Conservation (phyloP, 2,329 filamentous ascomycete species). For the Fusarium anthophilum region DNA sequence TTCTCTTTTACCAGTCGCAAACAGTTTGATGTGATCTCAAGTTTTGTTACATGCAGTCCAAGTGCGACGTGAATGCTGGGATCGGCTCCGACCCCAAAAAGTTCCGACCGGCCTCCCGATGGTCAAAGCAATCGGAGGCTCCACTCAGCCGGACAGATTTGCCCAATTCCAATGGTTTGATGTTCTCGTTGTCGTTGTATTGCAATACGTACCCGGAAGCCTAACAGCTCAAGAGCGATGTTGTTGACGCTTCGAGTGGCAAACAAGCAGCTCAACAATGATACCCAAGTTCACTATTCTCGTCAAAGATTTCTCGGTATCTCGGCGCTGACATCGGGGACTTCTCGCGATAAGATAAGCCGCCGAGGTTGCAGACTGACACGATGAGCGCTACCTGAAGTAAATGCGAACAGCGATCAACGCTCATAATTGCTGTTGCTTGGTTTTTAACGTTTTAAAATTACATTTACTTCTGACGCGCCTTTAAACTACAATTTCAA, state of each 20-base stretch:
- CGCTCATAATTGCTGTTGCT: too few relatives aligned
- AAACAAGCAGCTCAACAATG: not conserved
- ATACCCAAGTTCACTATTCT: not conserved
- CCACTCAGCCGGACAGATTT: too few relatives aligned
- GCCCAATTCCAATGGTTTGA: not conserved
- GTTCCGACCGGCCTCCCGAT: too few relatives aligned
- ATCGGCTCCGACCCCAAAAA: too few relatives aligned
- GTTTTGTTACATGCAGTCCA: too few relatives aligned
- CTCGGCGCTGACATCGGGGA: not conserved
- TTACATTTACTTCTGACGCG: too few relatives aligned
- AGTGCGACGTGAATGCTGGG: too few relatives aligned
- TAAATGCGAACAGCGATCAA: not conserved
- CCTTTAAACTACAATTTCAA: too few relatives aligned
- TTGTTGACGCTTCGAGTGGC: not conserved
- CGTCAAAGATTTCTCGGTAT: not conserved
- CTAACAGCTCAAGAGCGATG: fast-evolving
- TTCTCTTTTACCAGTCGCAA: not conserved
- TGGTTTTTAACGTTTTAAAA: too few relatives aligned
- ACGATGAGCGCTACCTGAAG: too few relatives aligned
- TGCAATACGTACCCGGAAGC: not conserved
- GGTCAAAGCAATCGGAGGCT: too few relatives aligned
- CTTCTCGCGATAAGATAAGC: not conserved
- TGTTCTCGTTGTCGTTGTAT: not conserved
- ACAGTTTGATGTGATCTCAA: too few relatives aligned
- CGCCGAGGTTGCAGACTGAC: not conserved